phyloP scores from a whole-genome alignment of 192 early-diverging fungal genomes.

The Coemansia sp. region DNA sequence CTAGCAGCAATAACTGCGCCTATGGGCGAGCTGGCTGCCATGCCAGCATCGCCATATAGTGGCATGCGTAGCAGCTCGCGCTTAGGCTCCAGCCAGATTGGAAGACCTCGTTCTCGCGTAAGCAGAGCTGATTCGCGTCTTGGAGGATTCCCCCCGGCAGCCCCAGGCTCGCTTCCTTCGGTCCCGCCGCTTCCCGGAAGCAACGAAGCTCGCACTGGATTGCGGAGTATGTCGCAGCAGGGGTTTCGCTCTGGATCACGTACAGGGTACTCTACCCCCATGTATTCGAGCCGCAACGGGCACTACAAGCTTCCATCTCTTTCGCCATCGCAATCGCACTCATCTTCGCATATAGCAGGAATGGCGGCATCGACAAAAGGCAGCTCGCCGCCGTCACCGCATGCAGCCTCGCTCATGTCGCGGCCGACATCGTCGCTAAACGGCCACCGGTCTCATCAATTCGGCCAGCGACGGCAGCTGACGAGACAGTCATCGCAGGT shows the following conservation, averaged over 20 bases:
- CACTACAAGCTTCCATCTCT: constrained; percentile 11
- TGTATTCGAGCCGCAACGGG: constrained; percentile 17
- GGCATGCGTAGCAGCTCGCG: constrained; percentile 46
- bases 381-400: constrained; percentile 8
- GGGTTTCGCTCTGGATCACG: constrained; percentile 29
- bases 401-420: constrained; percentile 7
- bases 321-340: constrained; percentile 5
- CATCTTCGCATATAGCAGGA: constrained; percentile 5
- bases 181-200: constrained; percentile 19
- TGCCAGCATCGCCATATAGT: constrained; percentile 39
- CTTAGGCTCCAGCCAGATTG: constrained; percentile 17
- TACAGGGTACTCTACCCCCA: constrained; percentile 25
- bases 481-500: constrained; percentile 29
- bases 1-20: constrained; percentile 45
- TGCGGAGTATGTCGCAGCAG: constrained; percentile 45
- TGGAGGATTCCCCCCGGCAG: constrained; percentile 4
- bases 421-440: constrained; percentile 18
- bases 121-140: constrained; percentile 32
- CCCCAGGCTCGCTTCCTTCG: constrained; percentile 6
- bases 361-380: background rate
- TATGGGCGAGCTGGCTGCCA: constrained; percentile 29
- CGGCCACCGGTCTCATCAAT: constrained; percentile 10
- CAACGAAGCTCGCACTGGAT: constrained; percentile 10
- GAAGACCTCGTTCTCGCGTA: constrained; percentile 42
- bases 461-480: constrained; percentile 20